Base-by-base conservation (phyloP, 1,284 basidiomycete species). In the Boletus holoroseus region DNA sequence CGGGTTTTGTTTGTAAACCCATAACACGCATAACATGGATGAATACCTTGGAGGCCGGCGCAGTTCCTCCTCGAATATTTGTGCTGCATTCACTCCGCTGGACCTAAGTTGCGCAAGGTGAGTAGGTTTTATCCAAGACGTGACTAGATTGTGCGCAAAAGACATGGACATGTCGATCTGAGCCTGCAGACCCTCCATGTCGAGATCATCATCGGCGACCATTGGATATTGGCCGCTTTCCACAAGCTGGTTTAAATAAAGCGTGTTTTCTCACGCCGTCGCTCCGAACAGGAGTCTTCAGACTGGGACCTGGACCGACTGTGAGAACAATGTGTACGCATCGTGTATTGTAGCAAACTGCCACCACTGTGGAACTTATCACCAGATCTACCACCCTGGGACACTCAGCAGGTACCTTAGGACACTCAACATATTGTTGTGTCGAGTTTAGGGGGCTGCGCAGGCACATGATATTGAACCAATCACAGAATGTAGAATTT, bases 121-220 rank as follows among this genome's bases (percentile, higher is more conserved):
- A 47, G 71, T 63, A 18, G 82, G 74, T 59, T 79, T 77, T 57
- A 89, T 73, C 87, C 87, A 89, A 47, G 85, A 83, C 13, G 83
- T 74, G 32, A 87, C 79, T 55, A 89, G 72, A 61, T 78, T 75
- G 56, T 87, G 77, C 1, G 81, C 79, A 64, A 83, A 79, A 4
- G 86, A 81, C 78, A 89, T 78, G n/a, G 86, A 81, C 61, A 86
- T 71, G 67, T 89, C 83, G 51, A 88, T 79, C 66, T 85, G 82
- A 26, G 85, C 85, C 62, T 88, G 86, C 31, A 89, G 71, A 32
- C 76, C 70, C 59, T 86, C 82, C 36, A 73, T 58, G 62, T 86
- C 82, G 48, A 86, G 71, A 40, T 76, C 75, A 53, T 82, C 77
- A 49, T 70, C 65, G 28, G 55, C 30, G 45, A 51, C 53, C 66